Conservation (phyloP, 2,329 filamentous ascomycete genomes). For the Colletotrichum shisoi region DNA sequence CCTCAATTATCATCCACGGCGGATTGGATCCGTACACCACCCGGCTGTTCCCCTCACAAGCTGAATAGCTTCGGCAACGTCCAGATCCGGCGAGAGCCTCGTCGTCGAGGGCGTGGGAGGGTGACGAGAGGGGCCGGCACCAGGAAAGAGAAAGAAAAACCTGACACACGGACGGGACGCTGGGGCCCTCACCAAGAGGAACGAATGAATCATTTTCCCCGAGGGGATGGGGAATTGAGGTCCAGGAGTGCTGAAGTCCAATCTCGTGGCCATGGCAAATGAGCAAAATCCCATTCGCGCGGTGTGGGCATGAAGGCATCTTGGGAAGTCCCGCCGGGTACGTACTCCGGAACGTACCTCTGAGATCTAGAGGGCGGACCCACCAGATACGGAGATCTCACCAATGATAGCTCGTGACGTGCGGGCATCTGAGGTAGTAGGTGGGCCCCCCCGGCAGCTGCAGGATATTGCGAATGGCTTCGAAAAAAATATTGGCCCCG, state of each 20-base stretch:
- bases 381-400: slow-evolving; percentile 22
- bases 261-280: slow-evolving; percentile 32
- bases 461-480: slow-evolving; percentile 30
- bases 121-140: slow-evolving; percentile 10
- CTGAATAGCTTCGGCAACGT: slow-evolving; percentile 25
- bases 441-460: background rate
- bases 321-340: slow-evolving; percentile 8
- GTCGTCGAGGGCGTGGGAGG: background rate
- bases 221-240: slow-evolving; percentile 36
- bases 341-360: slow-evolving; percentile 13
- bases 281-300: slow-evolving; percentile 33
- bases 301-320: slow-evolving; percentile 7
- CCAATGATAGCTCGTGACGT: slow-evolving; percentile 21
- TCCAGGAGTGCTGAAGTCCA: slow-evolving; percentile 26
- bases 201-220: slow-evolving; percentile 12
- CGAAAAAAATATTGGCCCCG: background rate
- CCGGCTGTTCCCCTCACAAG: background rate
- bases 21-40: background rate
- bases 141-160: background rate
- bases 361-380: slow-evolving; percentile 23
- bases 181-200: slow-evolving; percentile 17
- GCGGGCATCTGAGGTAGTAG: background rate
- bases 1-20: background rate
- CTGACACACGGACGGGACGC: slow-evolving; percentile 15
- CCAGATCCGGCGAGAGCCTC: slow-evolving; percentile 27